Conservation (phyloP, 2,329 filamentous ascomycete genomes). For the Graphium sp. region DNA sequence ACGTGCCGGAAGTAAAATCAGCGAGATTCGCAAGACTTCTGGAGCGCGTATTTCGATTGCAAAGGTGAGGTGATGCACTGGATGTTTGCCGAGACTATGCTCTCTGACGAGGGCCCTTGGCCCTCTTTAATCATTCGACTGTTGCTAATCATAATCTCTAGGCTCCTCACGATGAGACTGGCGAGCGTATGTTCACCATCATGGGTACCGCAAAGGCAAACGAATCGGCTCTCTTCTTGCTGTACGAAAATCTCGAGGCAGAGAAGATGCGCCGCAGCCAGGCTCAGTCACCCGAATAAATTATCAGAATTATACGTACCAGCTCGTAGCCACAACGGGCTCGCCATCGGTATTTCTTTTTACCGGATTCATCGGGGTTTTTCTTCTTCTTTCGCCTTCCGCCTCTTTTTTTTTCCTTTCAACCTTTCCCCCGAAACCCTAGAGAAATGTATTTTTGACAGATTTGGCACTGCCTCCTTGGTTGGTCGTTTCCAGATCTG, state of each 20-base stretch:
- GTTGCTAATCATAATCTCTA: slow-evolving; percentile 11
- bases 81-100: too few species aligned
- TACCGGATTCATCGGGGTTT: slow-evolving; percentile 12
- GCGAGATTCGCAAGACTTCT: slow-evolving; percentile 93
- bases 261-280: slow-evolving; percentile 98
- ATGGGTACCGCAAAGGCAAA: slow-evolving; percentile 90
- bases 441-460: slow-evolving; percentile 26
- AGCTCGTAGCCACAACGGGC: too few species aligned
- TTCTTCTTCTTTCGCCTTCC: slow-evolving; percentile 13
- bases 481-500: slow-evolving; percentile 37
- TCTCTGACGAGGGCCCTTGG: neutral
- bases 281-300: slow-evolving; percentile 38
- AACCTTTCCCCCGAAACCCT: too few species aligned
- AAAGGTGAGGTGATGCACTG: slow-evolving; percentile 46
- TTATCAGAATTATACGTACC: too few species aligned
- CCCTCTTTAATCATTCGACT: neutral
- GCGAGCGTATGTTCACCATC: slow-evolving; percentile 99
- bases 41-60: slow-evolving; percentile 95
- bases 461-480: slow-evolving; percentile 30
- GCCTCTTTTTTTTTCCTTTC: slow-evolving; percentile 7
- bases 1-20: slow-evolving; percentile 89
- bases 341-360: too few species aligned
- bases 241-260: slow-evolving; percentile 96
- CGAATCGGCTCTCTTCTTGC: slow-evolving; percentile 84
- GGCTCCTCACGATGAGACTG: slow-evolving; percentile 89